A percentile compares a stretch with the other conserved stretches of the same genome.
Evolutionary conservation across 2,329 filamentous ascomycete genomes (phyloP).

Genomic region (Aspergillus fumigatiaffinis): DNA sequence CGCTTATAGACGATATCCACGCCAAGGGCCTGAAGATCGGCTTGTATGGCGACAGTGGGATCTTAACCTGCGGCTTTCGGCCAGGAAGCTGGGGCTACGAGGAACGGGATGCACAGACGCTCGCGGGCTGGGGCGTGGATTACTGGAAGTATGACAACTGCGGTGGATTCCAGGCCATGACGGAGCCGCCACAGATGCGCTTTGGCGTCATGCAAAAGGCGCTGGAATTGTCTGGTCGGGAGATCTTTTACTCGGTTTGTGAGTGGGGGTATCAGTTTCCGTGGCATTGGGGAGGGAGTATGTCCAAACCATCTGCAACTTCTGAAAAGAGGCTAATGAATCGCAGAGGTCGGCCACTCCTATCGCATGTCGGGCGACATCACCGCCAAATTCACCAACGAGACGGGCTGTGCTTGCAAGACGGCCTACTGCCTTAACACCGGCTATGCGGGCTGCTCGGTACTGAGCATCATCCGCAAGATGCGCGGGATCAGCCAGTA

Average conservation of each 20-base stretch:
- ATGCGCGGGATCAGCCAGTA: slow-evolving; percentile 18
- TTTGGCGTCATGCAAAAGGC: slow-evolving; percentile 46
- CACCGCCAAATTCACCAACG: slow-evolving; percentile 14
- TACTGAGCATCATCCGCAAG: slow-evolving; percentile 8
- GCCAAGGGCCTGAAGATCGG: background rate
- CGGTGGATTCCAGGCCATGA: slow-evolving; percentile 21
- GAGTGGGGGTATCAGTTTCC: slow-evolving; percentile 48
- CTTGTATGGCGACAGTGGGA: slow-evolving; percentile 44
- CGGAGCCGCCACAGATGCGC: slow-evolving; percentile 34
- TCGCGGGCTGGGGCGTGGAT: slow-evolving; percentile 53
- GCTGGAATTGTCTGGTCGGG: slow-evolving; percentile 37
- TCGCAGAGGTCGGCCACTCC: slow-evolving; percentile 17
- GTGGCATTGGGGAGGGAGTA: slow-evolving; percentile 42
- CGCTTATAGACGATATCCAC: background rate
- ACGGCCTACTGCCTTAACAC: slow-evolving; percentile 31
- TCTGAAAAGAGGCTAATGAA: too few relatives aligned
- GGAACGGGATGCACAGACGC: slow-evolving; percentile 51
- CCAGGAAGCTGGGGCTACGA: slow-evolving; percentile 48
- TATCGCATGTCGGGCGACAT: slow-evolving; percentile 28
- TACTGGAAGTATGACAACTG: slow-evolving; percentile 56
- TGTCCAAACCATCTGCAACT: background rate
- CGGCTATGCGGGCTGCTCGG: slow-evolving; percentile 27
- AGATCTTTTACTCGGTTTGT: slow-evolving; percentile 48
- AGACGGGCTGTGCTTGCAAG: slow-evolving; percentile 19
- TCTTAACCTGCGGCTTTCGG: slow-evolving; percentile 42